phyloP scores from a whole-genome alignment of 2,329 filamentous ascomycete species.

The Intubia oerlemansii region DNA sequence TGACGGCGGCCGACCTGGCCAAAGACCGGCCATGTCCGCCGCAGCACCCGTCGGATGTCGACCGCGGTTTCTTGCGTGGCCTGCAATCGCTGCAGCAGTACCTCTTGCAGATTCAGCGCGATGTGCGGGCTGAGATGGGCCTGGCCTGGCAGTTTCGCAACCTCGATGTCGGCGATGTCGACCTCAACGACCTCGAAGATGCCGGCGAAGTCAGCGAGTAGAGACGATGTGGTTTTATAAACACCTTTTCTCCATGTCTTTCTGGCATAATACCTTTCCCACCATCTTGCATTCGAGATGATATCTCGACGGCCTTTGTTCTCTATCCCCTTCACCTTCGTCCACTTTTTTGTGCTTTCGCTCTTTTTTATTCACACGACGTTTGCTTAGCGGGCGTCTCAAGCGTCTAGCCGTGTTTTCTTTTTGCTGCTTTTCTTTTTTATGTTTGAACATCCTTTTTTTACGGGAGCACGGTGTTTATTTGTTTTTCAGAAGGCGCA shows the following conservation, averaged over 20 bases:
- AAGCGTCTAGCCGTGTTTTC: too few relatives aligned
- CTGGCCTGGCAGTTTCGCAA: conserved; percentile 12
- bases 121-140: conserved; percentile 37
- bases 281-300: too few relatives aligned
- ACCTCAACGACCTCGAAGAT: conserved; percentile 9
- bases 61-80: conserved; percentile 76
- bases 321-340: too few relatives aligned
- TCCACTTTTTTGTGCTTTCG: too few relatives aligned
- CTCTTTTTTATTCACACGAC: too few relatives aligned
- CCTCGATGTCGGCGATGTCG: conserved; percentile 1
- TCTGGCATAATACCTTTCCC: too few relatives aligned
- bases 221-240: background rate
- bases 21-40: conserved; percentile 53
- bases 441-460: background rate
- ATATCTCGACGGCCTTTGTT: too few relatives aligned
- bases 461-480: too few relatives aligned
- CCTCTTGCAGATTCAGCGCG: conserved; percentile 69
- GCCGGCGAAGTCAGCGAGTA: conserved; percentile 14
- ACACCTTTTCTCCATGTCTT: background rate
- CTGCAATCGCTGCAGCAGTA: conserved; percentile 60
- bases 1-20: conserved; percentile 63
- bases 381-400: too few relatives aligned
- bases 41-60: conserved; percentile 56
- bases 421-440: background rate
- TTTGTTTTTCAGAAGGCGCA: too few relatives aligned